Evolutionary conservation across 176 grass and related monocot genomes (phyloP), one percentile per base, ranked within the genome.

Genomic region (Zoysia pacifica): DNA sequence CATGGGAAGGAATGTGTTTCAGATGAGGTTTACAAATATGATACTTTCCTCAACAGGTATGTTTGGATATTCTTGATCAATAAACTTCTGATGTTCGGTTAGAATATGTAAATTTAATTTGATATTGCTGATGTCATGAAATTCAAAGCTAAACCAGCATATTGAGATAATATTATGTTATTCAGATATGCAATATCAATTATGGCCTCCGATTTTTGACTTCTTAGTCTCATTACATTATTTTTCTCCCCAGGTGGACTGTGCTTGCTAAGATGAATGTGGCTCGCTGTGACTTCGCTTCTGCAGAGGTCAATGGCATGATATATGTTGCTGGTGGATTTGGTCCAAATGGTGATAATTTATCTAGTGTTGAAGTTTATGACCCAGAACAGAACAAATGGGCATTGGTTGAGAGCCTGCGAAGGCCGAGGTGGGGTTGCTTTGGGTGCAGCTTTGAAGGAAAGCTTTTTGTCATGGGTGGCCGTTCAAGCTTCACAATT

Each of bases 281-380:
- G 70, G 92, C 90, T 59, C 91, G 95, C 12, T 86, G 91, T 14
- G 87, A 97, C 61, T 97, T 97, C 1, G 95, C 92, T 1, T 97
- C 90, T 49, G 74, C 91, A 38, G 91, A 88, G 77, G 81, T 94
- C 7, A 76, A 94, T 35, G 92, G 95, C 6, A 54, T 85, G 67
- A 89, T 94, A 67, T 97, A 97, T 78, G 95, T 85, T 52, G 90
- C 89, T 38, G 95, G 95, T 18, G 95, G 95, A 45, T 89, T 88
- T 70, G 91, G 92, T 79, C 40, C 81, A 11, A 74, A 83, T 38
- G 95, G 95, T 35, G 88, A 97, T 47, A 87, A 79, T 78, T 88
- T 97, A 86, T 97, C 92, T 40, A 97, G 89, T n/a, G 90, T 85
- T 1, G 95, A 97, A 75, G 88, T 94, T 52, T 97, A 94, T 62